These are phyloP conservation scores for Citrullus mucosospermus DNA, from an alignment of 306 rosid species.

Conservation along the genomic window DNA sequence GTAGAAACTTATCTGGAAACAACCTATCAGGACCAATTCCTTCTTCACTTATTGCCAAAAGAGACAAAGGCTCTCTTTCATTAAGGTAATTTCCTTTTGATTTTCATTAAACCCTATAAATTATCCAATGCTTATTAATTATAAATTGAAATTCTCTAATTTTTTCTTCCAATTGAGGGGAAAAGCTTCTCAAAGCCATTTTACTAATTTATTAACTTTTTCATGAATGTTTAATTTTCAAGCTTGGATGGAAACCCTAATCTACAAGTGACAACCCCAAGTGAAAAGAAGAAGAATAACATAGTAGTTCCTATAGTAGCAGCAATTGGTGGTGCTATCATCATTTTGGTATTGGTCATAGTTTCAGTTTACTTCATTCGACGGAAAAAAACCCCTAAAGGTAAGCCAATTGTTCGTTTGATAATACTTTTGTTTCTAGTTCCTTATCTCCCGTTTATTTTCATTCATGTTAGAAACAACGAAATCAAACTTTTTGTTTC, in stretches of 20 bases:
- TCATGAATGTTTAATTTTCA: background rate
- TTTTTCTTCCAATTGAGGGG: background rate
- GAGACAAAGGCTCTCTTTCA: background rate
- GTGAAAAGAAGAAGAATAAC: slow-evolving; percentile 4
- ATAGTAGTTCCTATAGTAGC: slow-evolving; percentile 25
- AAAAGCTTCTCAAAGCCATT: background rate
- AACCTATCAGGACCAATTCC: slow-evolving; percentile 4
- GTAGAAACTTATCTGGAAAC: slow-evolving; percentile 4
- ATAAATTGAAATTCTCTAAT: background rate
- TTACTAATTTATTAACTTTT: background rate
- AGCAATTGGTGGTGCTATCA: slow-evolving; percentile 26
- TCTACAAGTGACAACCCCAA: slow-evolving; percentile 6
- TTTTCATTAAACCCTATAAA: background rate
- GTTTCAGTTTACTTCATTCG: slow-evolving; percentile 9
- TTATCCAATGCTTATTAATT: no score
- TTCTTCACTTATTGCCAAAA: background rate
- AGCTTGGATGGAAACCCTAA: slow-evolving; percentile 21
- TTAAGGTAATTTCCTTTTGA: background rate
- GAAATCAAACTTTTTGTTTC: no score
- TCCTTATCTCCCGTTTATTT: no score
- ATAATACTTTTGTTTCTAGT: no score
- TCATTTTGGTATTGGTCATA: slow-evolving; percentile 1
- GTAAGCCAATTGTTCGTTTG: no score
- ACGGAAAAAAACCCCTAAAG: background rate
- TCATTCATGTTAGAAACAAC: no score